phyloP scores from a whole-genome alignment of 208 protist genomes.

The Wallacemonas collosoma region DNA sequence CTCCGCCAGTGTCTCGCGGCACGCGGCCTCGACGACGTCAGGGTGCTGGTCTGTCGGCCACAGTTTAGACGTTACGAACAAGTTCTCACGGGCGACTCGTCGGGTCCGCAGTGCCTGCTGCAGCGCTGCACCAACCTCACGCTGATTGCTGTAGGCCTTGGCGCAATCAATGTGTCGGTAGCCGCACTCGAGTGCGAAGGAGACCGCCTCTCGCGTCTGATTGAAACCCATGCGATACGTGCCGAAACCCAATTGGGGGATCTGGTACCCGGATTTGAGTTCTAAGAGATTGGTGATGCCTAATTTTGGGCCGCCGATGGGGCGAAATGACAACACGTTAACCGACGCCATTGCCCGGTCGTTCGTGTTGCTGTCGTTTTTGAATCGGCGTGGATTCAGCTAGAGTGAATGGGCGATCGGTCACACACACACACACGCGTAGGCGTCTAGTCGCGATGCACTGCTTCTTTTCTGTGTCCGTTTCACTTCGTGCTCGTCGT shows the following conservation, averaged over 20 bases:
- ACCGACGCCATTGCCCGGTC: not conserved
- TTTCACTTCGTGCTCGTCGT: no score
- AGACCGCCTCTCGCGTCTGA: constrained; percentile 51
- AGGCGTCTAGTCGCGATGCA: no score
- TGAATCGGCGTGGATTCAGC: no score
- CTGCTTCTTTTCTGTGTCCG: no score
- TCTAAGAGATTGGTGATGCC: constrained; percentile 35
- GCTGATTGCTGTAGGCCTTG: constrained; percentile 92
- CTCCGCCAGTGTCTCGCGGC: constrained; percentile 73
- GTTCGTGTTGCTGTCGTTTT: not conserved
- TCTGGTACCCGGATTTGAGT: constrained; percentile 52
- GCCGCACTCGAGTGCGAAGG: constrained; percentile 72
- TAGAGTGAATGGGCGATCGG: no score
- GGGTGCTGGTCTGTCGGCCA: constrained; percentile 94
- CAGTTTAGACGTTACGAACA: constrained; percentile 95
- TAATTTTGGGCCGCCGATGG: constrained; percentile 42
- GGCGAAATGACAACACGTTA: constrained; percentile 28
- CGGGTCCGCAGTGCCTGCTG: constrained; percentile 39
- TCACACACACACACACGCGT: no score
- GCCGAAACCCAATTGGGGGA: constrained; percentile 90
- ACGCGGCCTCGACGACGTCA: constrained; percentile 85
- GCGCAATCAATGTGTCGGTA: constrained; percentile 93
- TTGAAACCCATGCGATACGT: constrained; percentile 74
- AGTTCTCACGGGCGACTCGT: constrained; percentile 76
- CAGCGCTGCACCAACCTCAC: constrained; percentile 84